These are phyloP conservation scores for Lichenothelia convexa DNA, from an alignment of 495 filamentous ascomycete species.

Conservation along the genomic window DNA sequence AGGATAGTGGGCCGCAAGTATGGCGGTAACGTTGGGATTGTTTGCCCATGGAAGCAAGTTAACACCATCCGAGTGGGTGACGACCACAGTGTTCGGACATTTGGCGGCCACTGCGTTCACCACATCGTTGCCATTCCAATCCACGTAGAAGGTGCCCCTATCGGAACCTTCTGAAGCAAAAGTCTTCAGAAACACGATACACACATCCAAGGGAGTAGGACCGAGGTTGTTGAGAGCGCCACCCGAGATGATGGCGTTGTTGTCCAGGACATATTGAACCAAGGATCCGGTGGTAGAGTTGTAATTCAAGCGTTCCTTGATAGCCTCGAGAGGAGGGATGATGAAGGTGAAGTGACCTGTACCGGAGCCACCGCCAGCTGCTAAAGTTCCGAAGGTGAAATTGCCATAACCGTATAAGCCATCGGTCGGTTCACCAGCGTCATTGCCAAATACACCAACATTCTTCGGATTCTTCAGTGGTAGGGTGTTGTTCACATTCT, in stretches of 20 bases:
- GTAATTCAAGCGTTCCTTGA: constrained; percentile 23
- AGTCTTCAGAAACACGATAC: constrained; percentile 40
- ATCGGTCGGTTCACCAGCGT: constrained; percentile 30
- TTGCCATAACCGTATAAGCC: constrained; percentile 19
- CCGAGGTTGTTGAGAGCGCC: constrained; percentile 9
- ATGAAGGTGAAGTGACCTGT: constrained; percentile 32
- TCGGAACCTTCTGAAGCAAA: constrained; percentile 36
- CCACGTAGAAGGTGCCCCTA: constrained; percentile 27
- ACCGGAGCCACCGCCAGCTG: constrained; percentile 41
- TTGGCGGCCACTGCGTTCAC: constrained; percentile 11
- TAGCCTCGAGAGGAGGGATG: constrained; percentile 38
- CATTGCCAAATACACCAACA: constrained; percentile 44
- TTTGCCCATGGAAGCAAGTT: constrained; percentile 14
- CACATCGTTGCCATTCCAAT: constrained; percentile 23
- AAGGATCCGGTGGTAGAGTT: constrained; percentile 16
- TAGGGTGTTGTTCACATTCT: constrained; percentile 33
- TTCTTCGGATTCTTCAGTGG: constrained; percentile 33
- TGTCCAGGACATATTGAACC: constrained; percentile 24
- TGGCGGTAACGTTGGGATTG: constrained; percentile 21
- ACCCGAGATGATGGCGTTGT: constrained; percentile 16
- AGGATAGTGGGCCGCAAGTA: constrained; percentile 16
- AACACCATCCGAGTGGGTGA: constrained; percentile 13
- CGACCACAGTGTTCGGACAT: constrained; percentile 18
- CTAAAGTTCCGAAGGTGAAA: constrained; percentile 38
- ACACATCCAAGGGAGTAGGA: constrained; percentile 19